These are phyloP conservation scores for Aspergillus campestris DNA, from an alignment of 495 filamentous ascomycete species.

Conservation along the genomic window DNA sequence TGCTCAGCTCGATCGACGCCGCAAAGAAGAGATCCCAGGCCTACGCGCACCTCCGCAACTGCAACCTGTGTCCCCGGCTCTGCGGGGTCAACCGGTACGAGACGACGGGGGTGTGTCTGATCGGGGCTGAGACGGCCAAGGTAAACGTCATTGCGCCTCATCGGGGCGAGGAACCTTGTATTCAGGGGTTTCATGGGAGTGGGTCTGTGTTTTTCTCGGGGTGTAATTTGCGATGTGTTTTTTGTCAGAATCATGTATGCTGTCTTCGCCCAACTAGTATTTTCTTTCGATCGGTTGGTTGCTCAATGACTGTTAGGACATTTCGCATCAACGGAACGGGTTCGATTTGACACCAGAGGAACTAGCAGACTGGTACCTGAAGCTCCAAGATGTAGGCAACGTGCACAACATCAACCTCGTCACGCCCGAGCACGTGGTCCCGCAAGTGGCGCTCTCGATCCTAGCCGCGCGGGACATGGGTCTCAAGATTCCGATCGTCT, in stretches of 20 bases:
- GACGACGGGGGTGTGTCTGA: conserved; percentile 63
- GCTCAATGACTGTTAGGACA: too few relatives aligned
- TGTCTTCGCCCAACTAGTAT: too few relatives aligned
- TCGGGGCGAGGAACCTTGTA: conserved; percentile 54
- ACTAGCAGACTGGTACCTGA: conserved; percentile 68
- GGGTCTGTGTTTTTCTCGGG: conserved; percentile 69
- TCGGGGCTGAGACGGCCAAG: conserved; percentile 59
- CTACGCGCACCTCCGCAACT: conserved; percentile 60
- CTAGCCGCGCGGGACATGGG: conserved; percentile 58
- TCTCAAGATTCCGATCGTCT: conserved; percentile 59
- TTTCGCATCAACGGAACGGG: conserved; percentile 63
- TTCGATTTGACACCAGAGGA: conserved; percentile 69
- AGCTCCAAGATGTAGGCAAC: conserved; percentile 56
- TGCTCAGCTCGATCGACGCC: conserved; percentile 48
- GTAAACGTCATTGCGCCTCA: conserved; percentile 69
- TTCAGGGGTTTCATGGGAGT: conserved; percentile 66
- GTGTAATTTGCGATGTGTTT: conserved; percentile 69
- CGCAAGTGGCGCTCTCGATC: conserved; percentile 64
- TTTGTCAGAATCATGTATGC: conserved; percentile 65
- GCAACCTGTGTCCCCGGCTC: conserved; percentile 66
- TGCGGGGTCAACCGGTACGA: conserved; percentile 70
- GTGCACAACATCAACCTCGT: conserved; percentile 78
- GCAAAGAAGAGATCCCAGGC: conserved; percentile 57
- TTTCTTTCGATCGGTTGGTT: too few relatives aligned
- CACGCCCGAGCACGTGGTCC: conserved; percentile 71